Base-by-base conservation (phyloP, 2,329 filamentous ascomycete species). In the Dactylellina cionopaga region DNA sequence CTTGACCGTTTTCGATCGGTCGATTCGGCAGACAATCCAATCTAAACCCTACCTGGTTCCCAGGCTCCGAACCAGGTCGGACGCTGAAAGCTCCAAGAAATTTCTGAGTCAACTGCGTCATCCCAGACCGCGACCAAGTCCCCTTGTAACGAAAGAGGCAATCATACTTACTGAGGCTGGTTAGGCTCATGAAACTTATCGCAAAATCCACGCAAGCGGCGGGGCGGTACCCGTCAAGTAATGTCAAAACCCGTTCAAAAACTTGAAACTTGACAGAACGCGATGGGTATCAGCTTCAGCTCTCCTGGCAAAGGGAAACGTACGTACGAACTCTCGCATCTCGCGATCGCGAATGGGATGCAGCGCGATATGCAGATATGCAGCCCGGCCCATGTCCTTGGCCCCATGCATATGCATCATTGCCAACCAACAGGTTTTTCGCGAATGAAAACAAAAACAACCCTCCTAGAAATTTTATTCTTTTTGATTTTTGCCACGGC, bases 201-300 rank as follows among this genome's bases (percentile, higher is more conserved):
- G 27, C 54, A 39, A 33, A 17, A 56, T 41, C 37, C 62, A 66
- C 62, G 51, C 62, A 66, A 66, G 51, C 62, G 44, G 35, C 22
- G 62, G 35, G 62, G 62, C 62, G 62, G 31, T n/a, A n/a, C n/a
- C 51, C 11, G 46, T 25, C 17, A 15, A 11, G 19, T 17, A 41
- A 17, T 29, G 41, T 17, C 11, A 52, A 33, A 33, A 2, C 11
- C 25, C 11, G 29, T 37, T 52, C 15, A 15, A 66, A n/a, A 58
- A 58, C 62, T 41, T 63, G 56, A 60, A 60, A 60, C 56, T 60
- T 49, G 51, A 56, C 51, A 58, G 62, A 51, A 66, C 62, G 62
- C 62, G 62, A 66, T 33, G 43, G 41, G 62, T 56, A 33, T 47
- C 60, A 58, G 49, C 44, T 27, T 27, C 9, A n/a, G 44, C 19